These are phyloP conservation scores for Coemansia sp. DNA, from an alignment of 192 early-diverging fungal genomes.

Conservation along the genomic window DNA sequence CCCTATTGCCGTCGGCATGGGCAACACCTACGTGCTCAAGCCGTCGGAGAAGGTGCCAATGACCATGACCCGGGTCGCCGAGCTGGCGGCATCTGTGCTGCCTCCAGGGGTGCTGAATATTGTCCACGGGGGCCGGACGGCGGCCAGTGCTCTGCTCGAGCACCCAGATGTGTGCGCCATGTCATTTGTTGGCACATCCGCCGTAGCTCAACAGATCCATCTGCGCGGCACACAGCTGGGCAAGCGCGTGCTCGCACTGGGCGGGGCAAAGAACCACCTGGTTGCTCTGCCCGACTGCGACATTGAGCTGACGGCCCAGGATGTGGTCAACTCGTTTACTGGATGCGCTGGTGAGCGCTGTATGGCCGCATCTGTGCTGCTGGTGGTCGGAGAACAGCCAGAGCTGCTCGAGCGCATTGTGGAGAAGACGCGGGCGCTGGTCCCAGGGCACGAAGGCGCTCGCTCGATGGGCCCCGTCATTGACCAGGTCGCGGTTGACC, in stretches of 20 bases:
- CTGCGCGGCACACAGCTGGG: slow-evolving; percentile 44
- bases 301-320: slow-evolving; percentile 69
- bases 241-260: slow-evolving; percentile 71
- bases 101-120: slow-evolving; percentile 73
- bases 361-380: slow-evolving; percentile 69
- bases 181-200: slow-evolving; percentile 76
- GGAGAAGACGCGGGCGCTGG: slow-evolving; percentile 50
- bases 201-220: slow-evolving; percentile 61
- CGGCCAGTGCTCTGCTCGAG: slow-evolving; percentile 54
- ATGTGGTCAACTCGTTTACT: slow-evolving; percentile 68
- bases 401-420: slow-evolving; percentile 59
- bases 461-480: slow-evolving; percentile 72
- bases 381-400: slow-evolving; percentile 64
- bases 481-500: slow-evolving; percentile 54
- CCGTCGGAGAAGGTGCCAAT: slow-evolving; percentile 78
- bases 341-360: slow-evolving; percentile 77
- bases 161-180: slow-evolving; percentile 62
- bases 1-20: slow-evolving; percentile 63
- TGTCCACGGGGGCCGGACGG: slow-evolving; percentile 54
- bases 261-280: slow-evolving; percentile 73
- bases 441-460: slow-evolving; percentile 38
- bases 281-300: slow-evolving; percentile 73
- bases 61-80: slow-evolving; percentile 64
- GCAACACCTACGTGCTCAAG: slow-evolving; percentile 73
- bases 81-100: slow-evolving; percentile 53